Evolutionary conservation across 2,329 filamentous ascomycete species (phyloP).

Genomic region (Cytospora piceicola): DNA sequence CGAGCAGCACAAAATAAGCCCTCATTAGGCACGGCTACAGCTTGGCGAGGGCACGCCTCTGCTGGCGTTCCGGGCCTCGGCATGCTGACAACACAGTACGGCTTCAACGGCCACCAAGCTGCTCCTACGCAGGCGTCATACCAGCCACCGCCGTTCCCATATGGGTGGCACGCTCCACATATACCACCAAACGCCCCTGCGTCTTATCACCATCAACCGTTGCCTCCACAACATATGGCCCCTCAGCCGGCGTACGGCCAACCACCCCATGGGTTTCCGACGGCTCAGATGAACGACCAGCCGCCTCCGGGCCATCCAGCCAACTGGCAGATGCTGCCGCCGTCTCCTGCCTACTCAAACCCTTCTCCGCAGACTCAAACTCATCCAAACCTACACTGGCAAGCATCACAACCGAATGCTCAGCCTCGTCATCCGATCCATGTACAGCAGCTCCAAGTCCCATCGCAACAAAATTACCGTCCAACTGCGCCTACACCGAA

Average conservation of each 20-base stretch:
- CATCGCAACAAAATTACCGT: neutral
- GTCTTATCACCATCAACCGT: neutral
- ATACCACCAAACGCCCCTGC: neutral
- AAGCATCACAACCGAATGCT: neutral
- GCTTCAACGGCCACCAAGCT: neutral
- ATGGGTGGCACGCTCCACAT: neutral
- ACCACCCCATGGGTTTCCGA: neutral
- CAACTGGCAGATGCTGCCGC: neutral
- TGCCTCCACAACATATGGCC: neutral
- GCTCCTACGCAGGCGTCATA: neutral
- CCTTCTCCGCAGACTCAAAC: neutral
- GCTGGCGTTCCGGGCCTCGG: neutral
- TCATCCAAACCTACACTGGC: neutral
- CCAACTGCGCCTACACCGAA: neutral
- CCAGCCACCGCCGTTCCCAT: neutral
- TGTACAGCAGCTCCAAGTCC: neutral
- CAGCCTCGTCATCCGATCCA: neutral
- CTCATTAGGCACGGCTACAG: neutral
- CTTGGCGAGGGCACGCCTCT: neutral
- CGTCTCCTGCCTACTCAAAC: neutral
- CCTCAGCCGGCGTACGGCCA: neutral
- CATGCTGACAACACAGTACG: neutral
- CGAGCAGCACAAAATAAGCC: neutral
- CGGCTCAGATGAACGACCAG: neutral
- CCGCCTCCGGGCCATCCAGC: neutral